Percentiles rank a stretch among this genome's conserved stretches.
Conservation (phyloP, 1,284 basidiomycete genomes). For the Fomitopsis palustris region DNA sequence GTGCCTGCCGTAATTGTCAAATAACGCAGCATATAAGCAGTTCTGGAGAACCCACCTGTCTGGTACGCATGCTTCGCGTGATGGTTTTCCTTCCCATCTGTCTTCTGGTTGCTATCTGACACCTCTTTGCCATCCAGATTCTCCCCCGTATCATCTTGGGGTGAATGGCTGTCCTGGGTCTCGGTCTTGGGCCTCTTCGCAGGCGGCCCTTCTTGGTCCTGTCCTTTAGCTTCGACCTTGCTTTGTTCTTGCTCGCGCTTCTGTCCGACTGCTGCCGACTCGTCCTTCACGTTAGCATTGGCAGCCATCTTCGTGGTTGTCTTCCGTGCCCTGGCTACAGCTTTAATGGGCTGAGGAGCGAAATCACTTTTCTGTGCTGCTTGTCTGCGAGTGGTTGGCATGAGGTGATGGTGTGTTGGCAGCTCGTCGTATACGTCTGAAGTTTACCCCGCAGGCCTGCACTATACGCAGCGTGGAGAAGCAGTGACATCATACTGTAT, state of each 20-base stretch:
- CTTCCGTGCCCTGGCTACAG: slow-evolving; percentile 13
- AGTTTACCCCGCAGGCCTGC: background rate
- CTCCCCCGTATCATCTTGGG: slow-evolving; percentile 1
- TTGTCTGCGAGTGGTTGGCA: slow-evolving; percentile 35
- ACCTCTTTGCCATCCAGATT: background rate
- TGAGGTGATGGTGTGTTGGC: slow-evolving; percentile 6
- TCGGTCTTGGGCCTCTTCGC: slow-evolving; percentile 23
- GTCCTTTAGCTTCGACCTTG: slow-evolving; percentile 1
- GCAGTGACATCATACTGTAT: background rate
- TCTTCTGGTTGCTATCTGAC: background rate
- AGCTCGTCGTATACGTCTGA: background rate
- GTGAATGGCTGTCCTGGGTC: slow-evolving; percentile 2
- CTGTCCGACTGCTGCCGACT: slow-evolving; percentile 6
- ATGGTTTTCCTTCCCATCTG: slow-evolving; percentile 6
- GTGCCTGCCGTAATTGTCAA: slow-evolving; percentile 33
- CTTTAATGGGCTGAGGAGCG: background rate
- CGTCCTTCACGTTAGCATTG: background rate
- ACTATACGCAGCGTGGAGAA: background rate
- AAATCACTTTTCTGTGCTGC: slow-evolving; percentile 18
- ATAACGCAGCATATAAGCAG: background rate
- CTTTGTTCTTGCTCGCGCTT: slow-evolving; percentile 14
- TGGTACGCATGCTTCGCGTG: slow-evolving; percentile 12
- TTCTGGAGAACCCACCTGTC: slow-evolving; percentile 19
- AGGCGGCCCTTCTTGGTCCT: slow-evolving; percentile 9
- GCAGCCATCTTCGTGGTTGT: slow-evolving; percentile 7